Base-by-base conservation (phyloP, 176 grass and related monocot species). In the Calamus simplicifolius region DNA sequence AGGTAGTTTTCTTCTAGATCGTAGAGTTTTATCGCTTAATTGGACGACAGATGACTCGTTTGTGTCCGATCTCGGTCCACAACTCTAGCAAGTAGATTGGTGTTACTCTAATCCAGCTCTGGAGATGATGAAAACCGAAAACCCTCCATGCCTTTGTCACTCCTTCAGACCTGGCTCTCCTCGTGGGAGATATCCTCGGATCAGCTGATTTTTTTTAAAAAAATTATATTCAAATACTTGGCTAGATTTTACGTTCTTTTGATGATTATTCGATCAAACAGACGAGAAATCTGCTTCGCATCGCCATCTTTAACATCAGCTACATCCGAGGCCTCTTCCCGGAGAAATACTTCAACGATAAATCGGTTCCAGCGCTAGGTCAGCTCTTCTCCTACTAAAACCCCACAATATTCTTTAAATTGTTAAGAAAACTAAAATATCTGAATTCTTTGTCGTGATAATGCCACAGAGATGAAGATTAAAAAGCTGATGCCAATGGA, bases 401-500 rank as follows among this genome's bases (percentile, higher is more conserved):
- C 14, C 17, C 52, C 1, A 29, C 12, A 35, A 12, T 17, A 16
- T 35, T 18, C 3, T 43, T 2, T 48, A 16, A 26, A 30, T n/a
- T 1, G 31, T 51, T 16, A 5, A 50, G 31, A 25, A 54, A 48
- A 16, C 1, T 1, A 48, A 18, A 0, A 15, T 55, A 48, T 23
- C 6, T 25, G 26, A 21, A 4, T 27, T 48, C 18, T 17, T 48
- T n/a, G 51, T 18, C 35, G 23, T 72, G 18, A 31, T 84, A 63
- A 63, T 69, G 29, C 57, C 62, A 14, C 58, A 97, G 93, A 91
- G 81, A 97, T 97, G 93, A 97, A 91, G 84, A 97, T 97, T 79
- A 97, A 97, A 68, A 91, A 97, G 75, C 69, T 97, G 66, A 91
- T 91, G 93, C 93, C 93, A 23, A 91, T 97, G 78, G 93, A 97